Percentiles rank a stretch among this genome's conserved stretches.
These are phyloP conservation scores for Camellia sinensis DNA, from an alignment of 148 eudicot species.

Conservation along the genomic window DNA sequence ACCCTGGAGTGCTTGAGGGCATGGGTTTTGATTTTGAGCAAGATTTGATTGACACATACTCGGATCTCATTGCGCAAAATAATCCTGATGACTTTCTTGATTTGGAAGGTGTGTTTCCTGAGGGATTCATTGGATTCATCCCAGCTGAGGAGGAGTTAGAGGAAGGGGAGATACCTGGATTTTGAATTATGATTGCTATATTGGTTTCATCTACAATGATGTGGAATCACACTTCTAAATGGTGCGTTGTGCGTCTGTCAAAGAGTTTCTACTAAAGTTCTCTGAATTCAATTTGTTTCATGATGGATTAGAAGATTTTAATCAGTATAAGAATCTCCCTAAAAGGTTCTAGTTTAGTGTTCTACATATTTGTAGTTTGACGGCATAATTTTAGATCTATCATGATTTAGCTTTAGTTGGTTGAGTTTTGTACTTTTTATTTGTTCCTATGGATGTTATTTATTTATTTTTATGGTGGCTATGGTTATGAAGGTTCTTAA, in stretches of 20 bases:
- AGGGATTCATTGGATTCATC: slow-evolving; percentile 8
- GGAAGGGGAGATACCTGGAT: slow-evolving; percentile 80
- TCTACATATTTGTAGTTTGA: no score
- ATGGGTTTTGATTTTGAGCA: slow-evolving; percentile 62
- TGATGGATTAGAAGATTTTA: neutral
- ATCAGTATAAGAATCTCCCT: no score
- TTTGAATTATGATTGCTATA: neutral
- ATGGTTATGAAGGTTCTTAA: neutral
- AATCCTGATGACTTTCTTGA: slow-evolving; percentile 70
- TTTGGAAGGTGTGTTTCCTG: slow-evolving; percentile 35
- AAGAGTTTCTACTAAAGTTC: neutral
- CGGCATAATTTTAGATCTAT: no score
- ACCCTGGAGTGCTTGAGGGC: slow-evolving; percentile 21
- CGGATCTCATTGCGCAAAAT: slow-evolving; percentile 45
- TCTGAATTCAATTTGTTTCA: neutral
- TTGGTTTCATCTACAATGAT: neutral
- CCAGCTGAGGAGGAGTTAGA: slow-evolving; percentile 61
- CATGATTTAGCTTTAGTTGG: no score
- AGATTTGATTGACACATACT: slow-evolving; percentile 55
- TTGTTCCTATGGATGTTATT: no score
- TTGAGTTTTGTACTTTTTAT: no score
- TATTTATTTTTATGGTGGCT: no score
- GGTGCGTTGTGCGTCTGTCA: neutral
- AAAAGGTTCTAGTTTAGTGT: no score
- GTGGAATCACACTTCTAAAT: neutral